phyloP scores from a whole-genome alignment of 176 grass and related monocot genomes.

The Aegilops tauschii region DNA sequence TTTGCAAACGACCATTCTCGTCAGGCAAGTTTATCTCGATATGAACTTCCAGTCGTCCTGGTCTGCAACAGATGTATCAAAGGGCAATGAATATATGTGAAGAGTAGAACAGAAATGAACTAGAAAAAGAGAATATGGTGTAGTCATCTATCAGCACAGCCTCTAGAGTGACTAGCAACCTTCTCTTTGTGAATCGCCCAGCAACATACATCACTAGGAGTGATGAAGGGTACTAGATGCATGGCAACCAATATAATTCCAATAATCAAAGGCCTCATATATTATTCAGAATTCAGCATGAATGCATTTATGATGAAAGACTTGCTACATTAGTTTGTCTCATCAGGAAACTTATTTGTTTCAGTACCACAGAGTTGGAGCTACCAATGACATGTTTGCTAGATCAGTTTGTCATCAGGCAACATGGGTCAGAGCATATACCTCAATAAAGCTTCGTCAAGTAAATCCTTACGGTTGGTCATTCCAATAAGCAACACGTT shows the following conservation, averaged over 20 bases:
- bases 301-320: background rate
- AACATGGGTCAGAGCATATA: slow-evolving; percentile 38
- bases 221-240: background rate
- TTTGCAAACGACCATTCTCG: slow-evolving; percentile 97
- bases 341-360: slow-evolving; percentile 2
- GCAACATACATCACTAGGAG: slow-evolving; percentile 1
- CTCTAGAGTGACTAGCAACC: background rate
- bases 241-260: background rate
- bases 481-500: slow-evolving; percentile 99
- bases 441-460: slow-evolving; percentile 96
- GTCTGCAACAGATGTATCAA: slow-evolving; percentile 45
- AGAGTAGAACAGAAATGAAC: slow-evolving; percentile 1
- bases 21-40: slow-evolving; percentile 98
- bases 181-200: background rate
- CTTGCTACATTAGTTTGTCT: slow-evolving; percentile 9
- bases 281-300: background rate
- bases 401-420: background rate
- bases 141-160: background rate
- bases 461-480: slow-evolving; percentile 97
- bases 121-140: slow-evolving; percentile 12
- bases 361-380: background rate
- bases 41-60: slow-evolving; percentile 95
- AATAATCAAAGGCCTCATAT: background rate
- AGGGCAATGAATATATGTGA: slow-evolving; percentile 17
- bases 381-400: slow-evolving; percentile 11